A percentile compares a stretch with the other conserved stretches of the same genome.
Conservation (phyloP, 202 grass and related monocot species). For the Carex sylvatica region DNA sequence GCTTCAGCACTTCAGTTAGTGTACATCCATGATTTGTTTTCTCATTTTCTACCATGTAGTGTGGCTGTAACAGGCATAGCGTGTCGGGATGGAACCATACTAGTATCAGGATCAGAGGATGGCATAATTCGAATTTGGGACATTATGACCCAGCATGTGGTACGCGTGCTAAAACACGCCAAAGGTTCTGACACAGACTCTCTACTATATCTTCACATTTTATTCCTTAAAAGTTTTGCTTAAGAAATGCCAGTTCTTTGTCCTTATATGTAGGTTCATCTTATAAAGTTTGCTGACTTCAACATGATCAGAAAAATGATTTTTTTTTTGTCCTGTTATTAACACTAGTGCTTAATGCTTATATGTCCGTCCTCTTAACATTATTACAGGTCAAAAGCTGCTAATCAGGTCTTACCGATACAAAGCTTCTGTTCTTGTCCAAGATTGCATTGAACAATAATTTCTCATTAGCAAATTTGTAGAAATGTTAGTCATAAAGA, state of each 20-base stretch:
- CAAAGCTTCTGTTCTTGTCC: background rate
- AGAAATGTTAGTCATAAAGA: background rate
- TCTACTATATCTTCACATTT: background rate
- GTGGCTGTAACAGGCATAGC: constrained; percentile 17
- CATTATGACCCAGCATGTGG: constrained; percentile 24
- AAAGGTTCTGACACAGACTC: constrained; percentile 9
- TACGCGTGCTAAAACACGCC: constrained; percentile 30
- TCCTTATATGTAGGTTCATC: background rate
- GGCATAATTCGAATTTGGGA: constrained; percentile 35
- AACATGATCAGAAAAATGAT: too few species aligned
- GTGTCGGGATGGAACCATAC: constrained; percentile 13
- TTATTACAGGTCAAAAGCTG: background rate
- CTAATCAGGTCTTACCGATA: background rate
- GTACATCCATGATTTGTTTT: background rate
- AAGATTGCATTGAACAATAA: background rate
- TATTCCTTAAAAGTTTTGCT: background rate
- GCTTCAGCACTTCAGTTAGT: background rate
- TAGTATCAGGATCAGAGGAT: constrained; percentile 29
- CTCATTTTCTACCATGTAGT: constrained; percentile 6
- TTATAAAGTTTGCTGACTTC: too few species aligned
- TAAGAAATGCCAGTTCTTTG: background rate
- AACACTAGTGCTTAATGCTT: background rate
- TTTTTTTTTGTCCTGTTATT: background rate
- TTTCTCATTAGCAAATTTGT: background rate
- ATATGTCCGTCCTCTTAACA: background rate